A percentile compares a stretch with the other conserved stretches of the same genome.
phyloP scores from a whole-genome alignment of 2,329 filamentous ascomycete species.

The Diaporthe aspalathi region DNA sequence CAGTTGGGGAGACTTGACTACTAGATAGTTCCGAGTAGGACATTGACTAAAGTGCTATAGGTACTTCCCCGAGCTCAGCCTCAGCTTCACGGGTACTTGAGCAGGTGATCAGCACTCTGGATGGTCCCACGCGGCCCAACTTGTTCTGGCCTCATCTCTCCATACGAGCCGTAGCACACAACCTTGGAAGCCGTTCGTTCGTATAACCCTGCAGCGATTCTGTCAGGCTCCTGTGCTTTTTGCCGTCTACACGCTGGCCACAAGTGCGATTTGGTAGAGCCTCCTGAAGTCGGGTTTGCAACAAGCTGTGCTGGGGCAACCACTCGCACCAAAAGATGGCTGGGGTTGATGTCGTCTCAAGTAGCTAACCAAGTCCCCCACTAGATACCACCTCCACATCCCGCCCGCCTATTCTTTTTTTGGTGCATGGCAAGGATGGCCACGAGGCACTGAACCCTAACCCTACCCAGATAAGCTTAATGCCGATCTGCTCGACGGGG shows the following conservation, averaged over 20 bases:
- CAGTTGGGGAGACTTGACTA: background rate
- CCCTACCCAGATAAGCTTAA: background rate
- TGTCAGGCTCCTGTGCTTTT: too few species aligned
- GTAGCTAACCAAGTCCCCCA: too few species aligned
- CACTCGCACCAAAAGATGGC: too few species aligned
- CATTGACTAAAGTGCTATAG: too few species aligned
- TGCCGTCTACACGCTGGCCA: background rate
- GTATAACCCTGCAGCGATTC: background rate
- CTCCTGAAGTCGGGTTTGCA: too few species aligned
- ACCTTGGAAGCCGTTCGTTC: too few species aligned
- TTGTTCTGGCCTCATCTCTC: background rate
- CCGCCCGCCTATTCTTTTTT: too few species aligned
- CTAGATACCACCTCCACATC: too few species aligned
- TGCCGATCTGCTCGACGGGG: background rate
- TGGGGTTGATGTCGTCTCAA: too few species aligned
- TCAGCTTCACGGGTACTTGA: background rate
- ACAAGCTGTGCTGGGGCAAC: background rate
- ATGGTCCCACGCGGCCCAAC: background rate
- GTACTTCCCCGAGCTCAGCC: background rate
- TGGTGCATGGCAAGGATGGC: too few species aligned
- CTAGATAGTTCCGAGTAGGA: background rate
- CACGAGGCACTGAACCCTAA: background rate
- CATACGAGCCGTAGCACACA: background rate
- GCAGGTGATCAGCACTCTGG: constrained; percentile 1
- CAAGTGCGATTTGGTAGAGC: background rate